Evolutionary conservation across 2,329 filamentous ascomycete genomes (phyloP), one percentile per base, ranked within the genome.

Genomic region (Zasmidium citrigriseum): DNA sequence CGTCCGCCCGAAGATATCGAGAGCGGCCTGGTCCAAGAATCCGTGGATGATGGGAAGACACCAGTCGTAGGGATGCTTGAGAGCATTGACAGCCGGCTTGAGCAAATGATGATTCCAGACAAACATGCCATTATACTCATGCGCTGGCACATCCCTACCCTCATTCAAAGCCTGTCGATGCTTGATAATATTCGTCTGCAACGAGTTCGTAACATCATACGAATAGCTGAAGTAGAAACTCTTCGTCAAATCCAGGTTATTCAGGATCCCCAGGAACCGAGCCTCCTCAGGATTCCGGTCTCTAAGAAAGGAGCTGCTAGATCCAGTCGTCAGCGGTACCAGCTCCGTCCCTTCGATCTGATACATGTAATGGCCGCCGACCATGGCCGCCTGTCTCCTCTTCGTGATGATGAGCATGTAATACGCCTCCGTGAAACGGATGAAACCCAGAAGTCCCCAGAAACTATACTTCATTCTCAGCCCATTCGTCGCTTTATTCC

Each of bases 221-320:
- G 93, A 96, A 73, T 97, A 97, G 77, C 93, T 97, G 78, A 97
- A 99, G 76, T 99, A 99, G 74, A 99, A 99, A 0, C 90, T 96
- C 57, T 89, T 85, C 0, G 89, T 92, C 60, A 99, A 78, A 73
- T 99, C 95, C 27, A 99, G 82, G 66, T 96, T 96, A 72, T 90
- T 92, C 46, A 99, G 81, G 53, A 97, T 98, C 23, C 86, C 84
- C 29, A 98, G 82, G 69, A 96, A 98, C 24, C 93, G 87, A 41
- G 89, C 87, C 75, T 99, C 95, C 72, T 98, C 93, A 0, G 90
- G 85, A 68, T 96, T 95, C 53, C 88, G 83, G 63, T 97, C 91
- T n/a, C 87, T 81, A 71, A 89, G 90, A 68, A 87, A 87, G 52
- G 88, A 86, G 14, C 84, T 82, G 38, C 81, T 82, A 7, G 81